Percentiles rank a stretch among this genome's conserved stretches.
phyloP scores from a whole-genome alignment of 2,329 filamentous ascomycete species.

The Alternaria alternata region DNA sequence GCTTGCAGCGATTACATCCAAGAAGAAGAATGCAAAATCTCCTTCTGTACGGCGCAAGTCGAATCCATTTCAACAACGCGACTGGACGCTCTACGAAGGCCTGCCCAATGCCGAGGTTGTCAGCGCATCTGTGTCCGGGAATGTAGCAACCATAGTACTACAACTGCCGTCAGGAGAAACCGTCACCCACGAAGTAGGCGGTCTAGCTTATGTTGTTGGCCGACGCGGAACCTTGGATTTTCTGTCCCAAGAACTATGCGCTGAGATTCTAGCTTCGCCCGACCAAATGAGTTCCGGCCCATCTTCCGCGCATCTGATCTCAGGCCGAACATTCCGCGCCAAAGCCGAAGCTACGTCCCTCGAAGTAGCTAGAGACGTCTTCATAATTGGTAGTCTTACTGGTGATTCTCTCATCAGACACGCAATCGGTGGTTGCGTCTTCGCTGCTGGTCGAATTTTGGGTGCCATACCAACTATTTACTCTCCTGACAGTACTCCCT shows the following conservation, averaged over 20 bases:
- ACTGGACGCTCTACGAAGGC: slow-evolving; percentile 65
- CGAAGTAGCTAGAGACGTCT: slow-evolving; percentile 62
- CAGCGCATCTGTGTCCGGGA: slow-evolving; percentile 40
- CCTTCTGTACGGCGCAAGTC: slow-evolving; percentile 48
- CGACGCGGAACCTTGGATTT: slow-evolving; percentile 64
- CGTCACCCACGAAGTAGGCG: slow-evolving; percentile 57
- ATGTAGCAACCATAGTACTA: slow-evolving; percentile 52
- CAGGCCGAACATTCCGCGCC: slow-evolving; percentile 62
- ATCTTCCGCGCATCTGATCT: slow-evolving; percentile 50
- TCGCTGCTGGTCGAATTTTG: slow-evolving; percentile 62
- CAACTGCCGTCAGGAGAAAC: slow-evolving; percentile 53
- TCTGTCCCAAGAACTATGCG: slow-evolving; percentile 56
- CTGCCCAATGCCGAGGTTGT: slow-evolving; percentile 62
- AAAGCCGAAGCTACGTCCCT: slow-evolving; percentile 59
- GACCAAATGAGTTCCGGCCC: slow-evolving; percentile 4
- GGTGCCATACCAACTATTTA: slow-evolving; percentile 34
- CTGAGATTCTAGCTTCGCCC: slow-evolving; percentile 55
- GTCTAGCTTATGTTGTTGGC: slow-evolving; percentile 64
- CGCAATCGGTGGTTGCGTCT: slow-evolving; percentile 66
- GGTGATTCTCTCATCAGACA: slow-evolving; percentile 69
- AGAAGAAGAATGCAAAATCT: slow-evolving; percentile 28
- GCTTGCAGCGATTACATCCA: slow-evolving; percentile 50
- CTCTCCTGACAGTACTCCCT: slow-evolving; percentile 18
- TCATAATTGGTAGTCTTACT: slow-evolving; percentile 66
- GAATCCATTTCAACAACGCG: slow-evolving; percentile 54